Percentiles rank a stretch among this genome's conserved stretches.
Conservation (phyloP, 768 basidiomycete species). For the Boletus bicolor region DNA sequence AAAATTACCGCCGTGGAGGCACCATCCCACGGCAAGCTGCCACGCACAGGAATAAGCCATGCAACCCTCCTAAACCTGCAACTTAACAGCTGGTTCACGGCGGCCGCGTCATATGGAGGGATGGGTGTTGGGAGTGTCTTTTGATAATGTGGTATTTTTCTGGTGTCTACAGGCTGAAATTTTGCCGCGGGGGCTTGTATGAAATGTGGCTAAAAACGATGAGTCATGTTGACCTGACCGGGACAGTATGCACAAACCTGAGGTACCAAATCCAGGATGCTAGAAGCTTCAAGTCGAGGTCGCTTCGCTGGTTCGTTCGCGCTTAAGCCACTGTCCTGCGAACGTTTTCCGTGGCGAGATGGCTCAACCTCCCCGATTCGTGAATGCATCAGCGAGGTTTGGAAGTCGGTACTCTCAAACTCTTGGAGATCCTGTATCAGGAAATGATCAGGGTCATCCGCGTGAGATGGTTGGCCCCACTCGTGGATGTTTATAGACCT, state of each 20-base stretch:
- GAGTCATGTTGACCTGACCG: slow-evolving; percentile 4
- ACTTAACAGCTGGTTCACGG: slow-evolving; percentile 25
- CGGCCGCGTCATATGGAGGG: slow-evolving; percentile 34
- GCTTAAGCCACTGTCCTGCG: not conserved
- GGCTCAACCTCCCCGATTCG: not conserved
- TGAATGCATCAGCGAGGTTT: slow-evolving; percentile 1
- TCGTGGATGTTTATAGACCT: slow-evolving; percentile 23
- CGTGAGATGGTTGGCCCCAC: slow-evolving; percentile 37
- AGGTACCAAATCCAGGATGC: slow-evolving; percentile 40
- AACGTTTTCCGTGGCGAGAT: slow-evolving; percentile 9
- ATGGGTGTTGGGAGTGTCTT: slow-evolving; percentile 38
- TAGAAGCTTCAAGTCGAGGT: slow-evolving; percentile 33
- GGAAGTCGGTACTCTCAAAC: slow-evolving; percentile 39
- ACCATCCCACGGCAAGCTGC: slow-evolving; percentile 46
- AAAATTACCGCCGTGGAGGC: slow-evolving; percentile 44
- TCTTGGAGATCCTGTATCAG: slow-evolving; percentile 41
- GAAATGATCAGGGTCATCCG: slow-evolving; percentile 36
- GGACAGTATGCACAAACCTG: slow-evolving; percentile 37
- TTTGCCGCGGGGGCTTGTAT: slow-evolving; percentile 14
- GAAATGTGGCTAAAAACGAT: slow-evolving; percentile 26
- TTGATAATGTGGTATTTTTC: slow-evolving; percentile 31
- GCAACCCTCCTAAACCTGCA: slow-evolving; percentile 40
- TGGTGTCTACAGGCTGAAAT: slow-evolving; percentile 17
- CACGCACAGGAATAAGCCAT: slow-evolving; percentile 60
- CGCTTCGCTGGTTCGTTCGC: slow-evolving; percentile 28